Evolutionary conservation across 441 rosid species (phyloP), one percentile per base, ranked within the genome.

Genomic region (Adansonia grandidieri): DNA sequence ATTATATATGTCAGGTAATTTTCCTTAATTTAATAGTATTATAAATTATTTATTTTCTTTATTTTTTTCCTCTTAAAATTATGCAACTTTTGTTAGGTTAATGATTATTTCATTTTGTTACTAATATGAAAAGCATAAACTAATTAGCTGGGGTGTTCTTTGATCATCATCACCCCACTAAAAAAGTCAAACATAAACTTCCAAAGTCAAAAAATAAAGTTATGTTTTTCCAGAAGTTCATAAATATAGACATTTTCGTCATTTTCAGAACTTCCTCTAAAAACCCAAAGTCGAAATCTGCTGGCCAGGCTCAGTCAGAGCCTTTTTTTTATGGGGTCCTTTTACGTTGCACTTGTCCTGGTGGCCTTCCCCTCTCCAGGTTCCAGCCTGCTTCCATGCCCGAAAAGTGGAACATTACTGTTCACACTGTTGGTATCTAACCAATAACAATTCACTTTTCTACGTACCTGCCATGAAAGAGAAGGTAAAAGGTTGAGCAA

Each of bases 161-260:
- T 13, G 28, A 47, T n/a, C 51, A 44, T 60, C 64, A 60, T 48
- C 40, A 22, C 40, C 57, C 73, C 73, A 4, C 22, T 42, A 37
- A 42, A 3, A 66, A 65, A 42, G 72, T 19, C 15, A 67, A 45
- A 45, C 54, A 19, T 45, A 67, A 48, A 42, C 40, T 10, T 19
- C 53, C 14, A 32, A 40, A 56, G 61, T 17, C 76, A 54, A 60
- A 67, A 47, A 8, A 1, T 0, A n/a, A 28, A 51, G 60, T 6
- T 48, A 0, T 1, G 1, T 17, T 19, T 58, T 20, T 28, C 54
- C 20, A 15, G 61, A 17, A n/a, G 9, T 56, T 78, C 81, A 10
- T 76, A 77, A 42, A 14, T 10, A 85, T 10, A 85, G 83, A 77
- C 78, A 79, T 65, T 81, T 78, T 75, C 60, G 88, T 87, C 88